Evolutionary conservation across 2,329 filamentous ascomycete genomes (phyloP).

Genomic region (Fusarium sp.): DNA sequence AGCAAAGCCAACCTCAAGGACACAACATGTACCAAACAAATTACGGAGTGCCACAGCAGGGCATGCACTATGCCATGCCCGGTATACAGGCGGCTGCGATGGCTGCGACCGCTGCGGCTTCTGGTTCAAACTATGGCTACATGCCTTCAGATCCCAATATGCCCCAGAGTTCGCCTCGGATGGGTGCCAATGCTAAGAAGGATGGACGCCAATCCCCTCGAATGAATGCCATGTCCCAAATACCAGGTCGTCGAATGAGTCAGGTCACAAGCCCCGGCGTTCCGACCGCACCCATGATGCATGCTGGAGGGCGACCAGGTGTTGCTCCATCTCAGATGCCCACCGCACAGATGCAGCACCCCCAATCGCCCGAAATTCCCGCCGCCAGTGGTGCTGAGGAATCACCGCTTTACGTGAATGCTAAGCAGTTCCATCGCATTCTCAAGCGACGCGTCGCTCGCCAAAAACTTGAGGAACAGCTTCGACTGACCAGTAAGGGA

Average conservation of each 20-base stretch:
- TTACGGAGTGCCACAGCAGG: constrained; percentile 79
- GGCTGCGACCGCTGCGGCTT: constrained; percentile 91
- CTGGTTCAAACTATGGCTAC: constrained; percentile 81
- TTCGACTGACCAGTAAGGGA: constrained; percentile 93
- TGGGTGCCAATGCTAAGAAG: constrained; percentile 78
- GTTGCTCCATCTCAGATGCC: constrained; percentile 71
- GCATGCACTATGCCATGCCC: constrained; percentile 84
- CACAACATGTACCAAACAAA: constrained; percentile 86
- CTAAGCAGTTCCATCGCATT: constrained; percentile 98
- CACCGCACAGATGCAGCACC: constrained; percentile 74
- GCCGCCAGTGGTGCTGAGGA: constrained; percentile 81
- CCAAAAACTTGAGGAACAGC: constrained; percentile 91
- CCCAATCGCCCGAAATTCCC: constrained; percentile 84
- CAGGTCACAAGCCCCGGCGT: constrained; percentile 82
- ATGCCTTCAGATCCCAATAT: constrained; percentile 78
- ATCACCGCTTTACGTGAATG: constrained; percentile 96
- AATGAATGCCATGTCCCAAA: constrained; percentile 72
- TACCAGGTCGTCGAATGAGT: constrained; percentile 78
- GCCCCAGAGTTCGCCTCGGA: constrained; percentile 80
- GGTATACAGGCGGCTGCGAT: constrained; percentile 91
- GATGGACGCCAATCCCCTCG: constrained; percentile 83
- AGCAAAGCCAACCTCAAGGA: constrained; percentile 69
- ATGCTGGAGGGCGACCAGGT: constrained; percentile 65
- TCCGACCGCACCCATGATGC: constrained; percentile 81
- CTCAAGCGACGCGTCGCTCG: constrained; percentile 93